Evolutionary conservation across 164 flowering plant genomes (phyloP).

Genomic region (Platanus orientalis): DNA sequence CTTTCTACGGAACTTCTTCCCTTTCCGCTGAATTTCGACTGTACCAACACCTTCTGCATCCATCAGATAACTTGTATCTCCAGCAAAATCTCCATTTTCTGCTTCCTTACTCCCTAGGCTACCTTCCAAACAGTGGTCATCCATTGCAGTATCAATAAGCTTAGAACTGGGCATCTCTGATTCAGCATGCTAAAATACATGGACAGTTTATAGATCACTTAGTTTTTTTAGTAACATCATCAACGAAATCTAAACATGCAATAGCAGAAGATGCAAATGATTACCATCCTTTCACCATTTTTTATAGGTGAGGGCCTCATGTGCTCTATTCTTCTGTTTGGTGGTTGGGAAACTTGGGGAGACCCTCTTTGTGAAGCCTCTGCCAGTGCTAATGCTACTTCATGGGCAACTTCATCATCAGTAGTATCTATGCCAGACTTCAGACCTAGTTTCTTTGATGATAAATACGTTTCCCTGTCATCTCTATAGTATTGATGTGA

Average conservation of each 20-base stretch:
- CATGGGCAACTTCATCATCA: conserved; percentile 71
- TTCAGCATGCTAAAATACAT: conserved; percentile 26
- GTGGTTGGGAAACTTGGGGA: conserved; percentile 43
- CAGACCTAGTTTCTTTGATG: conserved; percentile 37
- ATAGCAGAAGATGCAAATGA: not conserved
- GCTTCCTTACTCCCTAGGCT: conserved; percentile 60
- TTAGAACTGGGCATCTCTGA: conserved; percentile 27
- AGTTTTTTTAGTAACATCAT: not conserved
- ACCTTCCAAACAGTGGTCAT: conserved; percentile 51
- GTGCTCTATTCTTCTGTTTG: conserved; percentile 36
- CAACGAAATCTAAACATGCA: not conserved
- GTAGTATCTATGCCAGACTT: conserved; percentile 37
- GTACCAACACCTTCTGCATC: conserved; percentile 33
- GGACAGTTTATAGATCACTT: not conserved
- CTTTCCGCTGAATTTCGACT: conserved; percentile 26
- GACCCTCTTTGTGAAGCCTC: conserved; percentile 78
- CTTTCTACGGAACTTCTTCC: conserved; percentile 32
- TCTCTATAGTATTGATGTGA: conserved; percentile 42
- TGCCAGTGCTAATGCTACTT: conserved; percentile 67
- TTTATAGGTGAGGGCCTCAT: conserved; percentile 42
- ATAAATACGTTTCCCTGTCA: conserved; percentile 25
- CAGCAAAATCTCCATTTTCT: conserved; percentile 44
- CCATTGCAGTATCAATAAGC: conserved; percentile 29
- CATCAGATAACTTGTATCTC: conserved; percentile 25
- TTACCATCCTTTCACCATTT: conserved; percentile 45